Percentiles rank a stretch among this genome's conserved stretches.
Evolutionary conservation across 768 basidiomycete species (phyloP).

Genomic region (Tricholomella constricta): DNA sequence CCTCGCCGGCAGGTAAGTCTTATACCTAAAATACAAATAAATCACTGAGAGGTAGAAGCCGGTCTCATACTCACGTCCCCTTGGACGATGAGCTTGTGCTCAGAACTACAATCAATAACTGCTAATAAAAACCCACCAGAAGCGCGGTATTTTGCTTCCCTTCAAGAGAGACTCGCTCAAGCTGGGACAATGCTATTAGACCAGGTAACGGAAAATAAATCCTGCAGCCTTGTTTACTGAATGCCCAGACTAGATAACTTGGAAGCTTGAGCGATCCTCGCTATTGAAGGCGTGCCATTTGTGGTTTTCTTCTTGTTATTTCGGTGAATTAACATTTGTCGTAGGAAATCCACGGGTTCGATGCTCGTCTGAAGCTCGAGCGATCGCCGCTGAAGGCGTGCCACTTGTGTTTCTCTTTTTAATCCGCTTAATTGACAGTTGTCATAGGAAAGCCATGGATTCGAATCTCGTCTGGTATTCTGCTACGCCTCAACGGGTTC

Average conservation of each 20-base stretch:
- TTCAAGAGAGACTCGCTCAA: constrained; percentile 32
- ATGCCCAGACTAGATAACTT: neutral
- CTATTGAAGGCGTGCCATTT: neutral
- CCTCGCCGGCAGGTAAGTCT: constrained; percentile 28
- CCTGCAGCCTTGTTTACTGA: neutral
- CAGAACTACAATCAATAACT: constrained; percentile 36
- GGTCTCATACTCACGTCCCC: constrained; percentile 41
- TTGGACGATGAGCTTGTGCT: constrained; percentile 50
- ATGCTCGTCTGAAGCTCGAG: neutral
- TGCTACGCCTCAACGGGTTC: constrained; percentile 9
- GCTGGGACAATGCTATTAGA: constrained; percentile 27
- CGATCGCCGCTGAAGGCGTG: neutral
- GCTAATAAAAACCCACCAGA: constrained; percentile 9
- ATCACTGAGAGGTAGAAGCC: constrained; percentile 16
- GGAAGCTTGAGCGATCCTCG: neutral
- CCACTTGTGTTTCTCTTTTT: neutral
- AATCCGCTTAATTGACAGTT: too few relatives aligned
- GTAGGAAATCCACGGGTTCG: constrained; percentile 4
- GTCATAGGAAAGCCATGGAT: constrained; percentile 5
- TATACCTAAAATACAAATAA: neutral
- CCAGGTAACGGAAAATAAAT: constrained; percentile 21
- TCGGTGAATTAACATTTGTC: too few relatives aligned
- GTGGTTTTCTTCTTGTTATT: neutral
- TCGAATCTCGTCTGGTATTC: constrained; percentile 9
- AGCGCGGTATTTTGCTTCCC: constrained; percentile 26